Evolutionary conservation across 2,329 filamentous ascomycete species (phyloP).

Genomic region (Calonectria hongkongensis): DNA sequence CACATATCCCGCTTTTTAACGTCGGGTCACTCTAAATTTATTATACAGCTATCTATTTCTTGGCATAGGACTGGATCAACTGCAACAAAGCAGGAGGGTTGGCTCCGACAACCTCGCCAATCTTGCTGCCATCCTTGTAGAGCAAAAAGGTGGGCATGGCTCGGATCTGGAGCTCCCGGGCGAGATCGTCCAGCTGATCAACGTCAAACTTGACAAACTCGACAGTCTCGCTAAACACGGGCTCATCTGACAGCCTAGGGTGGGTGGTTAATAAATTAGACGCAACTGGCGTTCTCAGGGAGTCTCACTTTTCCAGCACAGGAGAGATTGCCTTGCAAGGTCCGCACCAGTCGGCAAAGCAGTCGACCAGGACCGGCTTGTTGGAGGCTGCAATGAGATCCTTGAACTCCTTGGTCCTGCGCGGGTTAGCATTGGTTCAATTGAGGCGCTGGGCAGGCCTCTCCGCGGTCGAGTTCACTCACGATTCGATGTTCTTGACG

Average conservation of each 20-base stretch:
- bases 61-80: constrained; percentile 45
- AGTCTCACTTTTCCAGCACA: constrained; percentile 67
- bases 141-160: constrained; percentile 95
- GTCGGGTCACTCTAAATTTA: neutral
- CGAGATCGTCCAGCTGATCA: constrained; percentile 85
- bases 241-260: constrained; percentile 54
- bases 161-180: constrained; percentile 85
- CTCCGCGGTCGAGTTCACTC: constrained; percentile 40
- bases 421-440: constrained; percentile 21
- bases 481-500: constrained; percentile 67
- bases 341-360: constrained; percentile 83
- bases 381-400: constrained; percentile 69
- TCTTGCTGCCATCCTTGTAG: constrained; percentile 87
- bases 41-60: neutral
- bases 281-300: neutral
- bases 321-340: constrained; percentile 95
- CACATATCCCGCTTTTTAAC: neutral
- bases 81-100: constrained; percentile 71
- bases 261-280: neutral
- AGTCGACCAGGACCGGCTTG: constrained; percentile 84
- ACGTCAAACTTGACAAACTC: constrained; percentile 95
- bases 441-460: neutral
- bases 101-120: constrained; percentile 85
- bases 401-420: constrained; percentile 76
- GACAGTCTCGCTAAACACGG: constrained; percentile 73